Percentiles rank a stretch among this genome's conserved stretches.
Evolutionary conservation across 2,329 filamentous ascomycete species (phyloP).

Genomic region (Pleochaeta shiraiana): DNA sequence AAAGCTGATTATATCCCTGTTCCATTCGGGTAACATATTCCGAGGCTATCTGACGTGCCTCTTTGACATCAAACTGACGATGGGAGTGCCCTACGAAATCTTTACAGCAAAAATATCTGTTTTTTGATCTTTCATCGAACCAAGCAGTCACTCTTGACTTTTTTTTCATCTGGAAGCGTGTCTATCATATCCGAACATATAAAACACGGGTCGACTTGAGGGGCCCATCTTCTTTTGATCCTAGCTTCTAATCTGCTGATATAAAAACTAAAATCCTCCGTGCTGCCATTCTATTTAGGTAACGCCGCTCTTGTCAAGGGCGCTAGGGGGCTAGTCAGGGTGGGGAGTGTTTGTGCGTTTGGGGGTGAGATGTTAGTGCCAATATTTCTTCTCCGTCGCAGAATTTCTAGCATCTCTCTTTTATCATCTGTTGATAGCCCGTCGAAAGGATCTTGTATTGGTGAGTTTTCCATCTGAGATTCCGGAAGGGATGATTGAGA

Average conservation of each 20-base stretch:
- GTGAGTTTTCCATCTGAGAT: background rate
- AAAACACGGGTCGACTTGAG: background rate
- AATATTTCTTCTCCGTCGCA: background rate
- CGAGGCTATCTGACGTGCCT: background rate
- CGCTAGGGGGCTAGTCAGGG: background rate
- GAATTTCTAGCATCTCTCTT: background rate
- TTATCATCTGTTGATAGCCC: background rate
- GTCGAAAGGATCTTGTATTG: background rate
- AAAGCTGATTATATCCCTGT: background rate
- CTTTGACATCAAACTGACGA: background rate
- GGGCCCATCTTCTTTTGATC: background rate
- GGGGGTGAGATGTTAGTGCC: background rate
- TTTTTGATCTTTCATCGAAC: background rate
- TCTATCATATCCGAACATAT: background rate
- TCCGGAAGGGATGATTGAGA: background rate
- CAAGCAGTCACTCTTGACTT: background rate
- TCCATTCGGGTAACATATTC: background rate
- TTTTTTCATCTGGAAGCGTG: background rate
- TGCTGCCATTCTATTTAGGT: constrained; percentile 2
- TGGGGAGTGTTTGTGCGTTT: too few species aligned
- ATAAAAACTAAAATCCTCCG: background rate
- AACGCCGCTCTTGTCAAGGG: background rate
- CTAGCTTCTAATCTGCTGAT: background rate
- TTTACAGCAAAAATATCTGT: background rate
- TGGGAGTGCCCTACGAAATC: background rate